Conservation (phyloP, 1,284 basidiomycete genomes). For the Boletus semigastroideus region DNA sequence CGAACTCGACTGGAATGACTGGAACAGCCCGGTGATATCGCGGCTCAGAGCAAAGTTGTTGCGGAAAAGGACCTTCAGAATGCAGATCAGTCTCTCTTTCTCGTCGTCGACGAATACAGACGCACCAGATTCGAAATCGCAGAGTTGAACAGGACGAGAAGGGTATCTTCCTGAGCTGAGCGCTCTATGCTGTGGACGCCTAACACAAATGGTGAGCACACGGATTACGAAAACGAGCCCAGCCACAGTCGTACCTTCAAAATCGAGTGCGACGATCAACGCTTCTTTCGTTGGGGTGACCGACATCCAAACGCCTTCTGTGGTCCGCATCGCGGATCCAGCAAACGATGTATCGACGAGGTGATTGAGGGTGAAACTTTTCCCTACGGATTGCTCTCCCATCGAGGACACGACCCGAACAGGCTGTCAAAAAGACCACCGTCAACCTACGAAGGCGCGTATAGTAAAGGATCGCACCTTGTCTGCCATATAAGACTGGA, state of each 20-base stretch:
- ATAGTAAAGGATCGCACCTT: constrained; percentile 38
- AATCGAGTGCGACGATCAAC: constrained; percentile 59
- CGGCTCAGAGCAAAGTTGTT: constrained; percentile 63
- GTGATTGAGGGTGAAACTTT: constrained; percentile 60
- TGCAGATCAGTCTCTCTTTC: background rate
- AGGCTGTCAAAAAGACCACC: constrained; percentile 36
- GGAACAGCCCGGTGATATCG: constrained; percentile 58
- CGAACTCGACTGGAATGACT: constrained; percentile 64
- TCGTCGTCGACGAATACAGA: background rate
- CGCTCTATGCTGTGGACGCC: constrained; percentile 64
- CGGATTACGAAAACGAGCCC: too few relatives aligned
- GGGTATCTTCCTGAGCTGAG: constrained; percentile 59
- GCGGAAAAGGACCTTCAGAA: constrained; percentile 56
- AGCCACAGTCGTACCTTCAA: constrained; percentile 45
- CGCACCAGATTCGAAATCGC: constrained; percentile 60
- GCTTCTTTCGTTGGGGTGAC: constrained; percentile 56
- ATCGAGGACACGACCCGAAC: constrained; percentile 64
- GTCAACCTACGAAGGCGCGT: background rate
- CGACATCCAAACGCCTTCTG: constrained; percentile 68
- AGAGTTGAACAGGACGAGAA: constrained; percentile 62
- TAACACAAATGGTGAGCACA: constrained; percentile 20
- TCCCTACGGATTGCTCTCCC: constrained; percentile 68
- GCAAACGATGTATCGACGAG: constrained; percentile 63
- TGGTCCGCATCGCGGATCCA: constrained; percentile 64
- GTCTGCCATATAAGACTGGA: constrained; percentile 58